Evolutionary conservation across 2,329 filamentous ascomycete genomes (phyloP).

Genomic region (Cladophialophora yegresii): DNA sequence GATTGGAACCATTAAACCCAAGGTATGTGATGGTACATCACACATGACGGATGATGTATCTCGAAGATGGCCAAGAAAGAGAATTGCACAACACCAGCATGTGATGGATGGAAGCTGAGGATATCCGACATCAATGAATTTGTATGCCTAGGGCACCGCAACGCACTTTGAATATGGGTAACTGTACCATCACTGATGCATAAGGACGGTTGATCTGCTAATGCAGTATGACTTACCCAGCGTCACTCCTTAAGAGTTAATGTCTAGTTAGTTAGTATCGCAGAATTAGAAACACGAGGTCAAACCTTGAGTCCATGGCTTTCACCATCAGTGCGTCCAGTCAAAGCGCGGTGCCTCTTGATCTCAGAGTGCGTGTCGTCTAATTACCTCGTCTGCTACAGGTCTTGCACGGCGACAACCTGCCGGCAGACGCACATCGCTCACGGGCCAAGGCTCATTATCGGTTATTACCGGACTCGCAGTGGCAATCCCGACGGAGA

Average conservation of each 20-base stretch:
- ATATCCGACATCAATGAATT: not conserved
- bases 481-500: too few relatives aligned
- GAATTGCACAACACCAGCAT: not conserved
- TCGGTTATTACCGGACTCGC: too few relatives aligned
- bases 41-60: not conserved
- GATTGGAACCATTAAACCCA: conserved; percentile 5
- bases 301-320: not conserved
- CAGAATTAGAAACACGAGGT: not conserved
- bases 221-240: not conserved
- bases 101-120: conserved; percentile 2
- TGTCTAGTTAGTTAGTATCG: not conserved
- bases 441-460: too few relatives aligned
- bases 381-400: too few relatives aligned
- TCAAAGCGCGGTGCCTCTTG: too few relatives aligned
- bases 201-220: not conserved
- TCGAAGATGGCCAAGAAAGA: not conserved
- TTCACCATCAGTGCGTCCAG: too few relatives aligned
- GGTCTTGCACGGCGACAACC: too few relatives aligned
- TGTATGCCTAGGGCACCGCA: not conserved
- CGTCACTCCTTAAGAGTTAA: conserved; percentile 4
- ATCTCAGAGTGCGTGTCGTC: too few relatives aligned
- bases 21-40: not conserved
- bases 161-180: not conserved
- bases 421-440: too few relatives aligned
- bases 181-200: not conserved